These are phyloP conservation scores for Xylaria nigripes DNA, from an alignment of 495 filamentous ascomycete genomes.

Conservation along the genomic window DNA sequence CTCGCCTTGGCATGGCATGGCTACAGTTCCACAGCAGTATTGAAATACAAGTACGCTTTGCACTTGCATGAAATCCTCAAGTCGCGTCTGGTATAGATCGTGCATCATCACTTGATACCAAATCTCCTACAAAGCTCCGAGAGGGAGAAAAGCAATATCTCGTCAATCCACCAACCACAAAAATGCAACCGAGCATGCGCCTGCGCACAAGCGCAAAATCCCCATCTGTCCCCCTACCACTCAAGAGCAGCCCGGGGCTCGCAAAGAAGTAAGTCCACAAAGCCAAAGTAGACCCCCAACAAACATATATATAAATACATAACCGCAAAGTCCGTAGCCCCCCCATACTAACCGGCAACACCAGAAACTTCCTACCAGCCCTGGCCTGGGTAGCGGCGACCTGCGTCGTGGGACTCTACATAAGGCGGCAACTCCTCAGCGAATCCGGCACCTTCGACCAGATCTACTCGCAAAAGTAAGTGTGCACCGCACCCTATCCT, in stretches of 20 bases:
- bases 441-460: conserved; percentile 30
- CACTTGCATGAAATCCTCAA: neutral
- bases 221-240: neutral
- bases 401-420: conserved; percentile 25
- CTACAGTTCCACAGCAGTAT: no score
- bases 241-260: conserved; percentile 17
- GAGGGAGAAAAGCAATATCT: neutral
- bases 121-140: no score
- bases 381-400: conserved; percentile 16
- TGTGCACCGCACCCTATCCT: neutral
- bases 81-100: no score
- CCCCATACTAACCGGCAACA: neutral
- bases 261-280: conserved; percentile 10
- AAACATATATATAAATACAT: neutral
- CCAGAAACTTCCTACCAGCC: conserved; percentile 10
- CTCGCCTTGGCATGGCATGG: conserved; percentile 4
- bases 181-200: conserved; percentile 9
- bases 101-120: no score
- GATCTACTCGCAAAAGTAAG: conserved; percentile 30
- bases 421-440: conserved; percentile 24
- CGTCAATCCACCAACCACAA: neutral
- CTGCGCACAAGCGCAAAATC: neutral
- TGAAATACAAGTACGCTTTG: no score
- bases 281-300: no score
- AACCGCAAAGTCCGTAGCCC: neutral